A percentile compares a stretch with the other conserved stretches of the same genome.
These are phyloP conservation scores for Naematelia aurantialba DNA, from an alignment of 768 basidiomycete genomes.

Conservation along the genomic window DNA sequence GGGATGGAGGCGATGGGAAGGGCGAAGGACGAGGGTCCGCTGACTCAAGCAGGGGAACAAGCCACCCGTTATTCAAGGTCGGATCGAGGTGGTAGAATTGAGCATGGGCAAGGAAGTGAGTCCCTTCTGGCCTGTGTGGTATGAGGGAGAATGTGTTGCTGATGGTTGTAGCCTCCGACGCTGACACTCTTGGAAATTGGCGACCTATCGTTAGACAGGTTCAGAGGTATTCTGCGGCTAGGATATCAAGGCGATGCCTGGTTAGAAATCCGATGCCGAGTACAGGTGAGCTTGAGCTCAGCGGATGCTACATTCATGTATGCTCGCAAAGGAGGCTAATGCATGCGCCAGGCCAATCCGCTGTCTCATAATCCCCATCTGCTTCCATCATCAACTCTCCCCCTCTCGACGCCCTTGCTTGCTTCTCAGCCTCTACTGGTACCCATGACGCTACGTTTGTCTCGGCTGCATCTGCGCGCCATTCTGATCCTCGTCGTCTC, in stretches of 20 bases:
- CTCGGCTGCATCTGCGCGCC: constrained; percentile 87
- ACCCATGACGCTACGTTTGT: constrained; percentile 94
- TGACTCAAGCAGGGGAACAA: constrained; percentile 81
- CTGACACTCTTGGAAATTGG: constrained; percentile 96
- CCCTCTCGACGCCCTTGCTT: constrained; percentile 58
- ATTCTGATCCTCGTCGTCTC: constrained; percentile 98
- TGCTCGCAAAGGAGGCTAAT: too few species aligned
- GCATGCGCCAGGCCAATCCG: constrained; percentile 82
- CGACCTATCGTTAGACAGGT: constrained; percentile 90
- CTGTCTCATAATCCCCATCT: constrained; percentile 50
- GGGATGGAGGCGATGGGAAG: too few species aligned
- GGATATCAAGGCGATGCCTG: constrained; percentile 89
- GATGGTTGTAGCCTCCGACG: constrained; percentile 74
- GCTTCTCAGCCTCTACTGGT: constrained; percentile 94
- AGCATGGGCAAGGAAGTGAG: constrained; percentile 94
- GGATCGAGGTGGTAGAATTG: constrained; percentile 96
- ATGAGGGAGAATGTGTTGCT: constrained; percentile 9
- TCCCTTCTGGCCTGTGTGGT: constrained; percentile 25
- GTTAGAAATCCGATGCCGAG: constrained; percentile 49
- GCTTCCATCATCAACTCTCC: constrained; percentile 41
- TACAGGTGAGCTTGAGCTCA: constrained; percentile 19
- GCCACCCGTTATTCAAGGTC: constrained; percentile 94
- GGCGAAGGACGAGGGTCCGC: background rate
- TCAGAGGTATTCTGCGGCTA: constrained; percentile 91
- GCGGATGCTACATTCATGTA: too few species aligned